Base-by-base conservation (phyloP, 2,329 filamentous ascomycete genomes). In the Calonectria hongkongensis region DNA sequence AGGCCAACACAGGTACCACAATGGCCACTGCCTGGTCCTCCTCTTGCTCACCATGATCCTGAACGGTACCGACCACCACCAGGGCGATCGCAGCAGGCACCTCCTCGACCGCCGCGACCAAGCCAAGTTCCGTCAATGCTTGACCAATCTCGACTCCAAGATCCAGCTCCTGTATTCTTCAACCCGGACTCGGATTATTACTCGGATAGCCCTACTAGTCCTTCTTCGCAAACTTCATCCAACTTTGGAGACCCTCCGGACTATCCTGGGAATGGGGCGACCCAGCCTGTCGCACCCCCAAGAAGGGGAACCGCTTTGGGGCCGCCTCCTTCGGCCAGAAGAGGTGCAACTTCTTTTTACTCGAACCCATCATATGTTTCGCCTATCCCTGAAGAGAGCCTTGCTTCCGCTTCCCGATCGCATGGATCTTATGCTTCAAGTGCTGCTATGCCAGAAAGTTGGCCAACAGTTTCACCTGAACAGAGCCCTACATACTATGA, bases 371-470 rank as follows among this genome's bases (percentile, higher is more conserved):
- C 93, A 0, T 93, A 89, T 72, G 93, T 95, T 30, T 94, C 94
- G 0, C 93, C 94, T 0, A 95, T 96, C 66, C 92, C 92, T 0
- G 94, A 95, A 82, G 94, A 95, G 80, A 90, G 88, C 74, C 88
- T 90, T 0, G 86, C 88, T 28, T 85, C 88, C 0, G 86, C 88
- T 28, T 85, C 88, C 4, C 85, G 87, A 67, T 91, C 91, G 0
- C 89, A 91, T 79, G 87, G 87, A 33, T 95, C 94, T 0, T 93
- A 91, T 79, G 93, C 91, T 27, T 95, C 94, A 3, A 95, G 93
- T 76, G 90, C 91, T 43, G 93, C 90, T 0, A 94, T 95, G 81
- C 93, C 94, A 1, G 90, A 91, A 25, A 91, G 87, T 76, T 95
- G 93, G 90, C 90, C 87, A 5, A 89, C 87, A 5, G 81, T 70